Evolutionary conservation across 2,329 filamentous ascomycete genomes (phyloP), one percentile per base, ranked within the genome.

Genomic region (Metarhizium album): DNA sequence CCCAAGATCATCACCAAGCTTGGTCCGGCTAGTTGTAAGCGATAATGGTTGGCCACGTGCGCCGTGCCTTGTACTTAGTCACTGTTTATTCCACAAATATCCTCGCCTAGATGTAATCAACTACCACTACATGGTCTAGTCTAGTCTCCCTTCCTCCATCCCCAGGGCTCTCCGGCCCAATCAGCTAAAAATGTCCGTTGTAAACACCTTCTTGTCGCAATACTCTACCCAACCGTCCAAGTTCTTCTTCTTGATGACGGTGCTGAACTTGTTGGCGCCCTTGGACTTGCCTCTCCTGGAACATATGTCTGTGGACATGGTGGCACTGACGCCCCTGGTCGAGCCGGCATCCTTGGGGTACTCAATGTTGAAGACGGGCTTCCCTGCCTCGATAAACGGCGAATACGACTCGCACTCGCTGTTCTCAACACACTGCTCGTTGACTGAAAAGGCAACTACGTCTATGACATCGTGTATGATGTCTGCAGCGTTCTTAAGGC

Each of bases 291-390:
- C 67, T 42, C 55, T 51, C 38, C 53, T 50, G 2, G 67, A 65
- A 60, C 80, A 84, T 22, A 8, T 70, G 4, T 43, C 40, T 3
- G 7, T 8, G 6, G 22, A n/a, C 2, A 18, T 13, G 3, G 11
- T 2, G n/a, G 13, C 6, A 11, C 37, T 37, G 42, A 18, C 22
- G 35, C 37, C 37, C 7, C 40, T 23, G 20, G 40, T 5, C 4
- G 33, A 8, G 33, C 33, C 33, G 33, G 40, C 40, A 22, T 18
- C 73, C 42, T 75, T 69, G 2, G 81, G 81, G 59, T 87, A 87
- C 67, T 87, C 84, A 55, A 87, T 84, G 61, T 86, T 79, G 62
- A 87, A 86, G 31, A 87, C 83, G 2, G 84, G 83, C 64, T 87
- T 86, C 31, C 72, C 70, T 5, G 74, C 75, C 9, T 73, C 58